phyloP scores from a whole-genome alignment of 148 eudicot genomes.

The Bassia scoparia region DNA sequence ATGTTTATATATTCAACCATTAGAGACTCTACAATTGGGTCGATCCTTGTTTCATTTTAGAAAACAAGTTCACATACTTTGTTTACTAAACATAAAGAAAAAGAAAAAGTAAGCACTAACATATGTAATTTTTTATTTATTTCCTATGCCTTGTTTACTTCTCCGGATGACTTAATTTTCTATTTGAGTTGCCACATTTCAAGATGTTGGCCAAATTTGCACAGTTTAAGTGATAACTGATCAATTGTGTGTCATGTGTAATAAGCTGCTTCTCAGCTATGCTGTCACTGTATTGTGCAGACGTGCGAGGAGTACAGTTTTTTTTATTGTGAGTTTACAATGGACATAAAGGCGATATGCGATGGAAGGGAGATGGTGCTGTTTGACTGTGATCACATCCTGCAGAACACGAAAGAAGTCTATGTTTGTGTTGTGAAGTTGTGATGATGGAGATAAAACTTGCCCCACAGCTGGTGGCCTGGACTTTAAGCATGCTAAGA shows the following conservation, averaged over 20 bases:
- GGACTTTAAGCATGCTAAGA: slow-evolving; percentile 39
- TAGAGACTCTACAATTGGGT: no score
- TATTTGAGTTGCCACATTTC: background rate
- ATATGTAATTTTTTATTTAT: no score
- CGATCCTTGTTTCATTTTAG: no score
- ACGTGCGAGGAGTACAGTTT: background rate
- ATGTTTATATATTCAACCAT: no score
- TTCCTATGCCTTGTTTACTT: background rate
- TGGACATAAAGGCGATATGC: no score
- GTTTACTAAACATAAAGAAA: no score
- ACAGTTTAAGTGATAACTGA: background rate
- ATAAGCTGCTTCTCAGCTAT: background rate
- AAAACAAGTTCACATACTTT: no score
- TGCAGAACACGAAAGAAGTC: background rate
- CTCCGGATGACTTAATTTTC: background rate
- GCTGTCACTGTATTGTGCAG: background rate
- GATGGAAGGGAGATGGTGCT: no score
- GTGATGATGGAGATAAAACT: background rate
- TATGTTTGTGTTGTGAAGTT: background rate
- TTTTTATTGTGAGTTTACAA: no score
- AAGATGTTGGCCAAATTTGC: background rate
- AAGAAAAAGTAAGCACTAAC: background rate
- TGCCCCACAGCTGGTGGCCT: slow-evolving; percentile 31
- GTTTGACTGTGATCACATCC: no score
- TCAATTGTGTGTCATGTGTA: background rate